phyloP scores from a whole-genome alignment of 2,329 filamentous ascomycete genomes.

The Coleophoma eucalyptorum region DNA sequence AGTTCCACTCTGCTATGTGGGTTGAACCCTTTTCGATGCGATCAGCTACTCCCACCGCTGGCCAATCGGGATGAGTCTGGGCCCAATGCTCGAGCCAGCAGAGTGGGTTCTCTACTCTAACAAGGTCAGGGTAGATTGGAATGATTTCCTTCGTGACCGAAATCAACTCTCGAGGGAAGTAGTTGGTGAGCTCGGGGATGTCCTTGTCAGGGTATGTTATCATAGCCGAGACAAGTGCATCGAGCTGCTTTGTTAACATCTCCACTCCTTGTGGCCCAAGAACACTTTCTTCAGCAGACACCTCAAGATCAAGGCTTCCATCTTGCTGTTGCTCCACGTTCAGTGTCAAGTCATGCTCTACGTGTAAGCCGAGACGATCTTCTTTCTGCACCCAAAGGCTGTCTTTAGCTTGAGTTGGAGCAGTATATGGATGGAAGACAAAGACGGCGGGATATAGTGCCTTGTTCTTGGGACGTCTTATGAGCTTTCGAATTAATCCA shows the following conservation, averaged over 20 bases:
- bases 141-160: constrained; percentile 16
- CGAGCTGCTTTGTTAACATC: constrained; percentile 26
- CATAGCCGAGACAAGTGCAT: constrained; percentile 25
- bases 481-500: constrained; percentile 8
- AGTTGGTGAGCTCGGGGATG: constrained; percentile 17
- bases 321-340: constrained; percentile 23
- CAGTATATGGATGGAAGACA: constrained; percentile 25
- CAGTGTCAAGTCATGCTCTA: constrained; percentile 30
- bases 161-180: constrained; percentile 17
- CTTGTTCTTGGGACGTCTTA: constrained; percentile 21
- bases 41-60: background rate
- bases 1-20: background rate
- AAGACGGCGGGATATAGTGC: constrained; percentile 29
- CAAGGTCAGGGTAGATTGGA: constrained; percentile 5
- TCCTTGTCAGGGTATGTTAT: constrained; percentile 21
- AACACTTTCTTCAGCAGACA: constrained; percentile 19
- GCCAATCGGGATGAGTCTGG: background rate
- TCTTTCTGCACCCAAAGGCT: constrained; percentile 22
- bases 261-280: constrained; percentile 24
- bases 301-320: constrained; percentile 21
- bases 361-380: constrained; percentile 25
- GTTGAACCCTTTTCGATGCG: background rate
- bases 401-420: background rate
- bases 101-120: constrained; percentile 15
- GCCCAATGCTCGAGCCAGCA: background rate